These are phyloP conservation scores for Xerocomus minutiporus DNA, from an alignment of 1,284 basidiomycete genomes.

Conservation along the genomic window DNA sequence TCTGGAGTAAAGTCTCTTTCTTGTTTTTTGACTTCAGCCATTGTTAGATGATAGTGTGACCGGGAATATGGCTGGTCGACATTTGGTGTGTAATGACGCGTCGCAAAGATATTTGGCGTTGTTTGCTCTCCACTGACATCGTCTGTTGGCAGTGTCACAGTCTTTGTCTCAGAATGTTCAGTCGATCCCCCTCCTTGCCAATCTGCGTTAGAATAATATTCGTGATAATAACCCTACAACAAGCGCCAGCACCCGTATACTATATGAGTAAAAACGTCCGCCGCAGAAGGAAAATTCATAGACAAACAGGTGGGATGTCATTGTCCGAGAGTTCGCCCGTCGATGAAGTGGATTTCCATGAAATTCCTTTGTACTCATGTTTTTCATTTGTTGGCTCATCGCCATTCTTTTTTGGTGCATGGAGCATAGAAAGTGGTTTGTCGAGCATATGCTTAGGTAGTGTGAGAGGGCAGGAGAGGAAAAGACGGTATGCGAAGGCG, in stretches of 20 bases:
- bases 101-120: slow-evolving; percentile 44
- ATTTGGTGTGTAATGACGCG: slow-evolving; percentile 60
- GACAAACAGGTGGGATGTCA: slow-evolving; percentile 46
- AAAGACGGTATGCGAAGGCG: slow-evolving; percentile 41
- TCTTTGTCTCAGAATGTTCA: background rate
- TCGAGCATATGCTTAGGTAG: slow-evolving; percentile 39
- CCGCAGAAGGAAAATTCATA: slow-evolving; percentile 40
- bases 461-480: slow-evolving; percentile 44
- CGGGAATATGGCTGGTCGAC: slow-evolving; percentile 35
- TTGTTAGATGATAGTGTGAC: slow-evolving; percentile 39
- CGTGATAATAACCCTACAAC: slow-evolving; percentile 41
- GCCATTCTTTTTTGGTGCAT: slow-evolving; percentile 30
- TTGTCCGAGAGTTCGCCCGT: slow-evolving; percentile 26
- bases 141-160: no score
- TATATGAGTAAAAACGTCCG: slow-evolving; percentile 42
- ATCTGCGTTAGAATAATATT: slow-evolving; percentile 34
- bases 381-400: slow-evolving; percentile 31
- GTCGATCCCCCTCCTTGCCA: slow-evolving; percentile 20
- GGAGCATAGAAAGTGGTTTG: slow-evolving; percentile 33
- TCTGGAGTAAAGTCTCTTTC: slow-evolving; percentile 73
- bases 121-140: slow-evolving; percentile 28
- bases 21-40: slow-evolving; percentile 77
- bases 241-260: slow-evolving; percentile 42
- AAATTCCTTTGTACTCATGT: slow-evolving; percentile 25
- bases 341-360: slow-evolving; percentile 23